These are phyloP conservation scores for Neurospora hispaniola DNA, from an alignment of 495 filamentous ascomycete species.

Conservation along the genomic window DNA sequence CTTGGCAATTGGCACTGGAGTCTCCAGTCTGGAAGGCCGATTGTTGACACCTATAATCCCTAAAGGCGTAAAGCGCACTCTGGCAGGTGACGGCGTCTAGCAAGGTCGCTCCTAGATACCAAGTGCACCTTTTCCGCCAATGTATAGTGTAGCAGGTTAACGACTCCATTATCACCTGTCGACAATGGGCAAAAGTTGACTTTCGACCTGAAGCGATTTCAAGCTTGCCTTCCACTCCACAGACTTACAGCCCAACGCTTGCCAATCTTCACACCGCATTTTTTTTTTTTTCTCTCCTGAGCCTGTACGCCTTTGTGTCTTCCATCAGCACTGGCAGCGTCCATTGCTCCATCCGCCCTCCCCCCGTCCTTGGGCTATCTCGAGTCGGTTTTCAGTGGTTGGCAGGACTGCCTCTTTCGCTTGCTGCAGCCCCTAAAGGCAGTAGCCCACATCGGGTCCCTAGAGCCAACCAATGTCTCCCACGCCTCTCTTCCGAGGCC, in stretches of 20 bases:
- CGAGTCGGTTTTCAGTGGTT: conserved; percentile 2
- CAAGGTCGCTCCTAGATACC: neutral
- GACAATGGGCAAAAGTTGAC: neutral
- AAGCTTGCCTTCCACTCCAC: neutral
- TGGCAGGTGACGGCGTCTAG: neutral
- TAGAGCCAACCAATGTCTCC: conserved; percentile 16
- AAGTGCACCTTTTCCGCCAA: neutral
- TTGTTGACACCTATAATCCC: neutral
- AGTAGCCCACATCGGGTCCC: conserved; percentile 1
- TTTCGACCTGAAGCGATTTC: neutral
- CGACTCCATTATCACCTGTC: neutral
- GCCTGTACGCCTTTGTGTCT: neutral
- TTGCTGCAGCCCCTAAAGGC: conserved; percentile 4
- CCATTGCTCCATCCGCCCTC: conserved; percentile 2
- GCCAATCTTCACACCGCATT: conserved; percentile 1
- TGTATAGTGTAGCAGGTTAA: neutral
- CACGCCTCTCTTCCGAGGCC: conserved; percentile 5
- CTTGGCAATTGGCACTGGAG: neutral
- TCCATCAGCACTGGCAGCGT: conserved; percentile 1
- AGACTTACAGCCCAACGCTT: neutral
- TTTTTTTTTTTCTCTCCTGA: neutral
- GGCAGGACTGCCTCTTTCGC: conserved; percentile 1
- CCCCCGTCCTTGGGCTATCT: conserved; percentile 6
- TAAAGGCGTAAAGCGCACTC: neutral
- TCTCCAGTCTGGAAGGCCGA: no score